Conservation (phyloP, 1,139 yeast genomes). For the Hyphopichia burtonii region DNA sequence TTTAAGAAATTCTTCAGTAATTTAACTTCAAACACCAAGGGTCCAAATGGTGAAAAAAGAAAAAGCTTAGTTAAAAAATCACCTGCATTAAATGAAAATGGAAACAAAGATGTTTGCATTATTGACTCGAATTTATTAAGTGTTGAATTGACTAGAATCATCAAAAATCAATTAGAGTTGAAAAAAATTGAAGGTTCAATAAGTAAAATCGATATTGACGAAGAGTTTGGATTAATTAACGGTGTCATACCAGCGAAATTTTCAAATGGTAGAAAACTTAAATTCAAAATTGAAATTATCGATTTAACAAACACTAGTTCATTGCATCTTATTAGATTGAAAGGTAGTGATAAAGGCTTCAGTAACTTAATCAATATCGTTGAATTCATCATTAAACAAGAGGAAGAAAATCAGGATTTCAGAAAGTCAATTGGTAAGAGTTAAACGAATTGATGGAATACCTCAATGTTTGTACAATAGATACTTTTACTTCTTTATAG, state of each 20-base stretch:
- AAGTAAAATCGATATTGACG: conserved; percentile 39
- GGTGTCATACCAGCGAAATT: conserved; percentile 51
- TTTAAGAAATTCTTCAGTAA: conserved; percentile 37
- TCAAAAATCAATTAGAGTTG: conserved; percentile 43
- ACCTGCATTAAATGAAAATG: background rate
- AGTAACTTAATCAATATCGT: conserved; percentile 53
- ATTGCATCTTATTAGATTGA: conserved; percentile 53
- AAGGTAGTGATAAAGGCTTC: conserved; percentile 72
- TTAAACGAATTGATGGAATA: background rate
- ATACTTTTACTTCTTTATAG: background rate
- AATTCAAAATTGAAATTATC: conserved; percentile 46
- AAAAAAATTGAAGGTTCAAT: conserved; percentile 54
- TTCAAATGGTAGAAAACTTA: conserved; percentile 48
- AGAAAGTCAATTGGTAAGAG: conserved; percentile 12
- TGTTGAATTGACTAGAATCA: conserved; percentile 30
- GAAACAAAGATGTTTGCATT: conserved; percentile 25
- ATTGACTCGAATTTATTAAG: conserved; percentile 35
- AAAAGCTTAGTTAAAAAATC: conserved; percentile 4
- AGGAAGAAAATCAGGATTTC: conserved; percentile 26
- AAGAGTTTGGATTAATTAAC: conserved; percentile 43
- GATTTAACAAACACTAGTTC: conserved; percentile 44
- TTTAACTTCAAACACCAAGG: conserved; percentile 13
- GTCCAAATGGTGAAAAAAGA: conserved; percentile 5
- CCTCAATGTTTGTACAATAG: background rate
- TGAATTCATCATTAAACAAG: conserved; percentile 34